These are phyloP conservation scores for Pseudonitzschia pungens DNA, from an alignment of 108 stramenopile species.

Conservation along the genomic window DNA sequence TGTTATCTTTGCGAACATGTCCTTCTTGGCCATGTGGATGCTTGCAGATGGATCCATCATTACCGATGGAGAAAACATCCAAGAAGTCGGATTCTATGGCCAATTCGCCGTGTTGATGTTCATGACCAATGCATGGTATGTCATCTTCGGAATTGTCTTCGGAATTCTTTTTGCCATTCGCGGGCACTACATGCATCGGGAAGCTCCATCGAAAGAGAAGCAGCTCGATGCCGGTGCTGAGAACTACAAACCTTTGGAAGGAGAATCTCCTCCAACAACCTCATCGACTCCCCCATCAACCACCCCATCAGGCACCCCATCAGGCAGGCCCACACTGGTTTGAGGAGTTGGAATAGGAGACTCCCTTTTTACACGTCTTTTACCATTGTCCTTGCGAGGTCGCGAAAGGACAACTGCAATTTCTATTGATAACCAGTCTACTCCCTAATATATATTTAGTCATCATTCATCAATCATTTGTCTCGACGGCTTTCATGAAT, in stretches of 20 bases:
- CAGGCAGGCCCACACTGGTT: neutral
- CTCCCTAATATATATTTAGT: neutral
- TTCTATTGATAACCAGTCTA: neutral
- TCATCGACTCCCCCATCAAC: too few relatives aligned
- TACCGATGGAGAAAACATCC: slow-evolving; percentile 46
- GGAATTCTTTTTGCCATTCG: slow-evolving; percentile 6
- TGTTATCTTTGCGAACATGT: slow-evolving; percentile 44
- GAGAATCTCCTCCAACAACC: neutral
- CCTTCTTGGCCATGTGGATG: slow-evolving; percentile 51
- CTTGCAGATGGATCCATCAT: slow-evolving; percentile 46
- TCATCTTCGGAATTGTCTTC: slow-evolving; percentile 24
- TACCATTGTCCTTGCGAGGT: neutral
- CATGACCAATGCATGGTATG: slow-evolving; percentile 55
- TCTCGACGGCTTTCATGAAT: too few relatives aligned
- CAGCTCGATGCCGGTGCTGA: neutral
- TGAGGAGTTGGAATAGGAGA: neutral
- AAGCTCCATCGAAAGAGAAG: neutral
- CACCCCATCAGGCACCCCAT: too few relatives aligned
- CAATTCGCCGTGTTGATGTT: slow-evolving; percentile 59
- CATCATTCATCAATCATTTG: neutral
- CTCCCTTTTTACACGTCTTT: neutral
- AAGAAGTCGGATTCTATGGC: slow-evolving; percentile 58
- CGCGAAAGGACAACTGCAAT: too few relatives aligned
- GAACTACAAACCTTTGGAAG: slow-evolving; percentile 4
- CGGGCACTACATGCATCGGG: slow-evolving; percentile 6